Percentiles rank a stretch among this genome's conserved stretches.
Conservation (phyloP, 768 basidiomycete species). For the Lanmaoa pseudosensibilis region DNA sequence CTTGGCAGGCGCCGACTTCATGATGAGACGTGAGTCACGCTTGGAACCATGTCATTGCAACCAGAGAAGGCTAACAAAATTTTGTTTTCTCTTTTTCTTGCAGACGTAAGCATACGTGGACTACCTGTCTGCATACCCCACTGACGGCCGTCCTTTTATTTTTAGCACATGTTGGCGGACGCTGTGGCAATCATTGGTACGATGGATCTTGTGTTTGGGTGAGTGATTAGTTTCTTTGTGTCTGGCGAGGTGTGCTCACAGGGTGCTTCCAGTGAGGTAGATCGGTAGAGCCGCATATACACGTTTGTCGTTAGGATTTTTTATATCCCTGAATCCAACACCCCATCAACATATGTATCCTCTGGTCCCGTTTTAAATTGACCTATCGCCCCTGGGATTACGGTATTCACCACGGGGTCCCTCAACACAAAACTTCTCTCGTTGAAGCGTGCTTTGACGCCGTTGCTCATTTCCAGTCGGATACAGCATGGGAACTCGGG, state of each 20-base stretch:
- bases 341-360: background rate
- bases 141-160: slow-evolving; percentile 31
- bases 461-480: background rate
- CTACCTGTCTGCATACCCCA: background rate
- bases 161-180: slow-evolving; percentile 87
- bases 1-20: slow-evolving; percentile 93
- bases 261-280: slow-evolving; percentile 26
- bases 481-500: background rate
- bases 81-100: slow-evolving; percentile 12
- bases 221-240: slow-evolving; percentile 35
- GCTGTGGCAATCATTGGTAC: slow-evolving; percentile 97
- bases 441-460: background rate
- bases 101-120: slow-evolving; percentile 36
- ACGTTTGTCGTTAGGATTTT: slow-evolving; percentile 3
- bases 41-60: background rate
- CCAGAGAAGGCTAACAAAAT: background rate
- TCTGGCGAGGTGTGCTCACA: background rate
- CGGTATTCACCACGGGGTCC: no score
- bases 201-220: slow-evolving; percentile 98
- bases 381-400: background rate
- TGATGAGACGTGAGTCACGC: slow-evolving; percentile 81
- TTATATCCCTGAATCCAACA: slow-evolving; percentile 6
- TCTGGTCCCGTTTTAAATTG: background rate
- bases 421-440: background rate
- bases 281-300: slow-evolving; percentile 26